Evolutionary conservation across 495 filamentous ascomycete genomes (phyloP).

Genomic region (Sphaerosporella brunnea): DNA sequence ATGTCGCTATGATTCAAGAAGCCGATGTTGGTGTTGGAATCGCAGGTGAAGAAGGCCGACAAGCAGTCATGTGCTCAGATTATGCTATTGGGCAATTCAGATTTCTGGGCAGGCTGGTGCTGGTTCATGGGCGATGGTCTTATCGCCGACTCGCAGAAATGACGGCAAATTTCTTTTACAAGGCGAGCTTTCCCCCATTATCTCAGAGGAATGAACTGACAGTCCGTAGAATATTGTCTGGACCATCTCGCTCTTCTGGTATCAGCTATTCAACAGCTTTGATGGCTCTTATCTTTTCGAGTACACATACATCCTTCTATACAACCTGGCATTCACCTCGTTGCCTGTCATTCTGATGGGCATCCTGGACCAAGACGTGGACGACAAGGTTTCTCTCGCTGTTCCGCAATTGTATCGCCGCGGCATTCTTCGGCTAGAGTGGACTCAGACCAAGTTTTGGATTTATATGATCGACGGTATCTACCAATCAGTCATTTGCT

Average conservation of each 20-base stretch:
- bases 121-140: slow-evolving; percentile 94
- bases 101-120: slow-evolving; percentile 73
- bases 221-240: slow-evolving; percentile 72
- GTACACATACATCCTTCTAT: slow-evolving; percentile 89
- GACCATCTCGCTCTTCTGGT: slow-evolving; percentile 97
- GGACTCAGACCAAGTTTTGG: slow-evolving; percentile 96
- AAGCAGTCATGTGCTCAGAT: slow-evolving; percentile 97
- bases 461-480: slow-evolving; percentile 87
- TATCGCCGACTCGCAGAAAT: slow-evolving; percentile 85
- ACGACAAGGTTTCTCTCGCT: slow-evolving; percentile 78
- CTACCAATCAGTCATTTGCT: slow-evolving; percentile 84
- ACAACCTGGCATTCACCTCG: slow-evolving; percentile 95
- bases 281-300: slow-evolving; percentile 94
- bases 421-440: slow-evolving; percentile 91
- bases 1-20: slow-evolving; percentile 99
- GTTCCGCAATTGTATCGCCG: slow-evolving; percentile 91
- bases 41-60: slow-evolving; percentile 88
- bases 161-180: slow-evolving; percentile 99
- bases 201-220: too few species aligned
- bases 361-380: slow-evolving; percentile 93
- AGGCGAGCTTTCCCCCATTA: slow-evolving; percentile 41
- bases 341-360: slow-evolving; percentile 91
- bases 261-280: slow-evolving; percentile 84
- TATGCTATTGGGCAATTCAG: slow-evolving; percentile 98
- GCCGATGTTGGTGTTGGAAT: slow-evolving; percentile 97